phyloP scores from a whole-genome alignment of 177 flowering plant species.

The Vitis hybrid region DNA sequence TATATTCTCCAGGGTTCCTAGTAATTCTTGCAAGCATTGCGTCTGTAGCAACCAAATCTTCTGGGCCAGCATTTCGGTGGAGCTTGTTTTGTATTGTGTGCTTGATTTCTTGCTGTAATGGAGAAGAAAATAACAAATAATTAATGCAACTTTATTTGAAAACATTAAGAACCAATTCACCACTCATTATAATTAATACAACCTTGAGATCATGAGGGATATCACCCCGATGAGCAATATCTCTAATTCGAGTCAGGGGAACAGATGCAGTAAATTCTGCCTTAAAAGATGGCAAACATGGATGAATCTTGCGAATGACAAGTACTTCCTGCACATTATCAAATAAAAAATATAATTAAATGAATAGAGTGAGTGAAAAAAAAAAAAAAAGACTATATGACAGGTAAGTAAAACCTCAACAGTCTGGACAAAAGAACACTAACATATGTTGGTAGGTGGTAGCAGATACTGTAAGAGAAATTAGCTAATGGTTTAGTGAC shows the following conservation, averaged over 20 bases:
- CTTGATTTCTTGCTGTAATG: constrained; percentile 92
- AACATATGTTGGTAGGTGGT: too few species aligned
- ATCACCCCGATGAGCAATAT: constrained; percentile 90
- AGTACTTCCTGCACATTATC: constrained; percentile 63
- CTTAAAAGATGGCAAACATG: constrained; percentile 93
- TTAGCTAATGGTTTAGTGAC: too few species aligned
- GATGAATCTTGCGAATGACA: constrained; percentile 87
- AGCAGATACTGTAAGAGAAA: too few species aligned
- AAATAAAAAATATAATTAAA: constrained; percentile 1
- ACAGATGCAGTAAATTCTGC: constrained; percentile 98
- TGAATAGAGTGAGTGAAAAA: not conserved
- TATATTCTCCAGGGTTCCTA: constrained; percentile 82
- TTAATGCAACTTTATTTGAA: constrained; percentile 9
- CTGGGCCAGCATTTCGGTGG: constrained; percentile 97
- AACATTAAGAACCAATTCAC: constrained; percentile 1
- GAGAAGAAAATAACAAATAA: constrained; percentile 5
- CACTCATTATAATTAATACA: not conserved
- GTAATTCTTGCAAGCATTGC: constrained; percentile 92
- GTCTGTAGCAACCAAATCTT: constrained; percentile 93
- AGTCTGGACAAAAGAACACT: too few species aligned
- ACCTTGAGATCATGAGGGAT: constrained; percentile 99
- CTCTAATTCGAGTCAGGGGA: constrained; percentile 92
- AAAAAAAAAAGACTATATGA: not conserved
- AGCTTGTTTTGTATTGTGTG: constrained; percentile 99
- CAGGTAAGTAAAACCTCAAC: too few species aligned